Conservation (phyloP, 2,329 filamentous ascomycete genomes). For the Colletotrichum liriopes region DNA sequence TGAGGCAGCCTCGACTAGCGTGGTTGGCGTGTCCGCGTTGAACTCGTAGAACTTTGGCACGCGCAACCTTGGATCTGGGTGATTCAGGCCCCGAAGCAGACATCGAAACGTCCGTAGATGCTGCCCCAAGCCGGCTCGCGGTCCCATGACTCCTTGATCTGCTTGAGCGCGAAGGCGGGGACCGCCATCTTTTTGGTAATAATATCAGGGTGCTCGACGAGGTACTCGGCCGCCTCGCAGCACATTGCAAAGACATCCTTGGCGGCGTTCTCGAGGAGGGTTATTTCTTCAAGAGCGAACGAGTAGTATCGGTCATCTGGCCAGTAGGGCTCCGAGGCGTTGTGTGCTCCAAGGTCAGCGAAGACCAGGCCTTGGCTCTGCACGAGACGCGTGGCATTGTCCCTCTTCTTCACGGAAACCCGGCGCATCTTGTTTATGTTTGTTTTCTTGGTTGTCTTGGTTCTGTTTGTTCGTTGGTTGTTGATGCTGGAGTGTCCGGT, state of each 20-base stretch:
- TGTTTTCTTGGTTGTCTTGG: neutral
- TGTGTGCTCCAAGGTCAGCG: slow-evolving; percentile 13
- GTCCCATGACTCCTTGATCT: slow-evolving; percentile 6
- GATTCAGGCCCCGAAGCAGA: slow-evolving; percentile 25
- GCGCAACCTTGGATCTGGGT: slow-evolving; percentile 13
- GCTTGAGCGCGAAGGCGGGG: slow-evolving; percentile 1
- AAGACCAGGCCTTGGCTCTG: slow-evolving; percentile 30
- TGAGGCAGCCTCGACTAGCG: slow-evolving; percentile 3
- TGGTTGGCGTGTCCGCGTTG: slow-evolving; percentile 26
- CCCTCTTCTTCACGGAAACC: slow-evolving; percentile 8
- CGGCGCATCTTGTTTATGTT: slow-evolving; percentile 15
- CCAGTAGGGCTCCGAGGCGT: slow-evolving; percentile 19
- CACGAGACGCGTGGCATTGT: slow-evolving; percentile 16
- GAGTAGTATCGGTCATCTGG: slow-evolving; percentile 31
- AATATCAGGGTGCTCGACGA: slow-evolving; percentile 8
- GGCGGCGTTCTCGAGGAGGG: slow-evolving; percentile 8
- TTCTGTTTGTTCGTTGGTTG: neutral
- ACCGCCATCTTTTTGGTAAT: slow-evolving; percentile 22
- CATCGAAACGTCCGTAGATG: slow-evolving; percentile 29
- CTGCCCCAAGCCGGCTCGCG: slow-evolving; percentile 26
- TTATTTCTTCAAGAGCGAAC: slow-evolving; percentile 7
- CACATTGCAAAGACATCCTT: slow-evolving; percentile 28
- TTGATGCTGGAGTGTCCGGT: neutral
- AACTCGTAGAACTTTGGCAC: slow-evolving; percentile 28
- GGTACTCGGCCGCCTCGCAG: slow-evolving; percentile 26